These are phyloP conservation scores for Mucor irregularis DNA, from an alignment of 371 early-diverging fungal genomes.

Conservation along the genomic window DNA sequence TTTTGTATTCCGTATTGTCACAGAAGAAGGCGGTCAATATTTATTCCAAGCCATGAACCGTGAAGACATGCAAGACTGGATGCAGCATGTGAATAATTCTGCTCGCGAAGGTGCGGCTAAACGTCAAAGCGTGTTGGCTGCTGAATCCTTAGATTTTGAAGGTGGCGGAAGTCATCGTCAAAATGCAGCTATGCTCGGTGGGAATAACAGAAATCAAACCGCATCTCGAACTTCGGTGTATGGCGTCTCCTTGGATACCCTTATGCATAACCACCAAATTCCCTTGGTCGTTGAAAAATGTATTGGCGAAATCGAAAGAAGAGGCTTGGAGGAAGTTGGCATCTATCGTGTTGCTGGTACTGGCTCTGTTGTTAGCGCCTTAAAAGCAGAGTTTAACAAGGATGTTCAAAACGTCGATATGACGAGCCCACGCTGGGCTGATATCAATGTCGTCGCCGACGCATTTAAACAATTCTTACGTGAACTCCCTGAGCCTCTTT, in stretches of 20 bases:
- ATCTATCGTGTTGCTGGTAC: constrained; percentile 83
- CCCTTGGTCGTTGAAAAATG: constrained; percentile 72
- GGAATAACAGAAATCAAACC: neutral
- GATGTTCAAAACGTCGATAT: constrained; percentile 59
- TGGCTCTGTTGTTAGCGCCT: constrained; percentile 62
- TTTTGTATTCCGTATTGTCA: constrained; percentile 79
- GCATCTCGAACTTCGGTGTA: constrained; percentile 40
- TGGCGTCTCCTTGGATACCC: constrained; percentile 60
- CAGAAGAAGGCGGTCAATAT: constrained; percentile 84
- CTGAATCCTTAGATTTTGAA: constrained; percentile 20
- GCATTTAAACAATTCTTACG: constrained; percentile 92
- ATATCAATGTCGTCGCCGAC: constrained; percentile 88
- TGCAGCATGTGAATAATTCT: constrained; percentile 68
- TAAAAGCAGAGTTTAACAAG: constrained; percentile 64
- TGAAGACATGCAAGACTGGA: constrained; percentile 81
- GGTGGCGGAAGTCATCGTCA: neutral
- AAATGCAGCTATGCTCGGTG: neutral
- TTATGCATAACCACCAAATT: constrained; percentile 63
- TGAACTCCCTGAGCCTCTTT: constrained; percentile 90
- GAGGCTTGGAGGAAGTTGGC: constrained; percentile 83
- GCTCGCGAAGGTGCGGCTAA: constrained; percentile 77
- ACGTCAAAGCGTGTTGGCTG: constrained; percentile 50
- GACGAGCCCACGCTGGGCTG: constrained; percentile 68
- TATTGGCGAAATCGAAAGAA: constrained; percentile 72
- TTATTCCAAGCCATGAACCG: constrained; percentile 71